These are phyloP conservation scores for Eucalyptus paniculata DNA, from an alignment of 345 rosid species.

Conservation along the genomic window DNA sequence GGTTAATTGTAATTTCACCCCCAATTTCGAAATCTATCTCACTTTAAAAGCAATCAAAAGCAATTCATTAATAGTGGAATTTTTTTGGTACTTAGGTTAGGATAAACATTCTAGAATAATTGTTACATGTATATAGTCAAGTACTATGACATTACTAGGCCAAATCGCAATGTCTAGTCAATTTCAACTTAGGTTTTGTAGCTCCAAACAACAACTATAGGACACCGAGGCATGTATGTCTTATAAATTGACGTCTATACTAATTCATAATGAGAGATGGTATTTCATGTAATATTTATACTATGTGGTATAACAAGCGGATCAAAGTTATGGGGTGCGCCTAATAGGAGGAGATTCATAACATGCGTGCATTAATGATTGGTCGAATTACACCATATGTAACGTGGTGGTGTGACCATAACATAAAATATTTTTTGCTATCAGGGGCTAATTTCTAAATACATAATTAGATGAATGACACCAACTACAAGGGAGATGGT, in stretches of 20 bases:
- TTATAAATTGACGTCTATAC: neutral
- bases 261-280: neutral
- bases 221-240: neutral
- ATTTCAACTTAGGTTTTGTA: neutral
- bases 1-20: neutral
- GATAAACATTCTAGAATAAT: neutral
- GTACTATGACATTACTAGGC: neutral
- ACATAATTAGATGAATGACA: neutral
- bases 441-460: neutral
- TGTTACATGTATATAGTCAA: neutral
- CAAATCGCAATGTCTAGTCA: neutral
- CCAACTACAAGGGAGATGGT: neutral
- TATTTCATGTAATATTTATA: neutral
- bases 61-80: neutral
- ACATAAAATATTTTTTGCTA: neutral
- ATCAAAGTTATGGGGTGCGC: neutral
- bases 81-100: neutral
- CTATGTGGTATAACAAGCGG: neutral
- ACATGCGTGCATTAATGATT: fast-evolving
- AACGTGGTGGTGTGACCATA: neutral
- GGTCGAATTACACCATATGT: neutral
- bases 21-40: neutral
- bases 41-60: neutral
- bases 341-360: neutral
- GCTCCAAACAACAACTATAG: neutral